Evolutionary conservation across 139 green algal species (phyloP).

Genomic region (Helicosporidium sp.): DNA sequence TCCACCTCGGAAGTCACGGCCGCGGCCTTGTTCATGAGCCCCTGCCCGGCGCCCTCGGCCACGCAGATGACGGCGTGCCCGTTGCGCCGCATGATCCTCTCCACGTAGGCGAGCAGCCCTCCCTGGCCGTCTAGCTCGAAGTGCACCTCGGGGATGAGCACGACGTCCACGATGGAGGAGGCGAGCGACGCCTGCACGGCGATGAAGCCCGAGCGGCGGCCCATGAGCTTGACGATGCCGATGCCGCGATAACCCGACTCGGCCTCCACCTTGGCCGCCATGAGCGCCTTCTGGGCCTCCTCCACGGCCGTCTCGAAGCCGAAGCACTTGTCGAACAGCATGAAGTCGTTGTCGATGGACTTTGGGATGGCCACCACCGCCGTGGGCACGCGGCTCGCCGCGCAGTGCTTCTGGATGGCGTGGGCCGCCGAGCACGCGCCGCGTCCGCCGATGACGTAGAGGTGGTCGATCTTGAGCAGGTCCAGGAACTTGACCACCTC

Average conservation of each 20-base stretch:
- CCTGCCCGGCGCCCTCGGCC: slow-evolving; percentile 56
- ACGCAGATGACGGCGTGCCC: slow-evolving; percentile 57
- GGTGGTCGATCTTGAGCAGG: slow-evolving; percentile 86
- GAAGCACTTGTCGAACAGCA: slow-evolving; percentile 48
- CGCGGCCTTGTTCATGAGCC: neutral
- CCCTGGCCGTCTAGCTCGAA: slow-evolving; percentile 58
- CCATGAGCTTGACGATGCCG: slow-evolving; percentile 76
- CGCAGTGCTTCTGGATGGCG: slow-evolving; percentile 47
- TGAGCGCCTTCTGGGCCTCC: slow-evolving; percentile 42
- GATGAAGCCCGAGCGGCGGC: slow-evolving; percentile 64
- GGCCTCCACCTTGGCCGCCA: slow-evolving; percentile 53
- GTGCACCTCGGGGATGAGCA: slow-evolving; percentile 82
- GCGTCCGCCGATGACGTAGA: slow-evolving; percentile 84
- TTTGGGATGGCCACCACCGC: slow-evolving; percentile 77
- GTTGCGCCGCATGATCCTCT: slow-evolving; percentile 55
- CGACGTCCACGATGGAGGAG: slow-evolving; percentile 39
- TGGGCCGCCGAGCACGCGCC: slow-evolving; percentile 62
- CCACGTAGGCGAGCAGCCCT: slow-evolving; percentile 63
- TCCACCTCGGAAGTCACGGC: slow-evolving; percentile 23
- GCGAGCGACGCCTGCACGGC: slow-evolving; percentile 44
- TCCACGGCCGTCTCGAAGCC: slow-evolving; percentile 73
- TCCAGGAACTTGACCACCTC: slow-evolving; percentile 88
- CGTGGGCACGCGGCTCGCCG: slow-evolving; percentile 41
- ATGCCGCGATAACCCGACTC: slow-evolving; percentile 34
- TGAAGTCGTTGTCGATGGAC: slow-evolving; percentile 53